Percentiles rank a stretch among this genome's conserved stretches.
Evolutionary conservation across 805 yeast species (phyloP).

Genomic region (Spathaspora hagerdaliae): DNA sequence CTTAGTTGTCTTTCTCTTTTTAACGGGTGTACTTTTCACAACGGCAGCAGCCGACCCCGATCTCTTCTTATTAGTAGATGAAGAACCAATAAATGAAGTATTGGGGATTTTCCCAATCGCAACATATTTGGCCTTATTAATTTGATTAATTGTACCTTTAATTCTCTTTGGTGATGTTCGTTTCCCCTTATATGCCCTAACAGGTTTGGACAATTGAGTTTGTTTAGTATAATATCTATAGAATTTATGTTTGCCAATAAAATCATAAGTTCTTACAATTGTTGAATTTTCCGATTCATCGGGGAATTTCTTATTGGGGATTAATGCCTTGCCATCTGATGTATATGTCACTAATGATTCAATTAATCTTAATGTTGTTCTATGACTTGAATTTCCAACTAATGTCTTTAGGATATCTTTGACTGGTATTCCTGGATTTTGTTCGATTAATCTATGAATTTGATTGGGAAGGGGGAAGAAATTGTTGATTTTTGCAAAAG

Average conservation of each 20-base stretch:
- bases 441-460: constrained; percentile 47
- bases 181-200: constrained; percentile 3
- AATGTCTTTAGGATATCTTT: constrained; percentile 48
- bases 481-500: constrained; percentile 34
- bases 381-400: constrained; percentile 51
- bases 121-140: not conserved
- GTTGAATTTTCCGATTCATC: constrained; percentile 24
- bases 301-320: constrained; percentile 20
- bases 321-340: constrained; percentile 23
- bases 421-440: constrained; percentile 53
- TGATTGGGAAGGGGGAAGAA: constrained; percentile 66
- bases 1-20: too few relatives aligned
- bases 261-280: constrained; percentile 63
- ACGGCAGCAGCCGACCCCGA: not conserved
- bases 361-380: constrained; percentile 49
- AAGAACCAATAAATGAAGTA: not conserved
- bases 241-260: constrained; percentile 69
- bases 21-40: not conserved
- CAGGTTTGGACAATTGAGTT: not conserved
- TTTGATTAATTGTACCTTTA: not conserved
- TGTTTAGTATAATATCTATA: constrained; percentile 48
- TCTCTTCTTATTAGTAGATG: not conserved
- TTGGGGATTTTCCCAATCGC: constrained; percentile 3
- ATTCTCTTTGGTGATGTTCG: not conserved
- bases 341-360: constrained; percentile 45